These are phyloP conservation scores for Lactarius quietus DNA, from an alignment of 768 basidiomycete species.

Conservation along the genomic window DNA sequence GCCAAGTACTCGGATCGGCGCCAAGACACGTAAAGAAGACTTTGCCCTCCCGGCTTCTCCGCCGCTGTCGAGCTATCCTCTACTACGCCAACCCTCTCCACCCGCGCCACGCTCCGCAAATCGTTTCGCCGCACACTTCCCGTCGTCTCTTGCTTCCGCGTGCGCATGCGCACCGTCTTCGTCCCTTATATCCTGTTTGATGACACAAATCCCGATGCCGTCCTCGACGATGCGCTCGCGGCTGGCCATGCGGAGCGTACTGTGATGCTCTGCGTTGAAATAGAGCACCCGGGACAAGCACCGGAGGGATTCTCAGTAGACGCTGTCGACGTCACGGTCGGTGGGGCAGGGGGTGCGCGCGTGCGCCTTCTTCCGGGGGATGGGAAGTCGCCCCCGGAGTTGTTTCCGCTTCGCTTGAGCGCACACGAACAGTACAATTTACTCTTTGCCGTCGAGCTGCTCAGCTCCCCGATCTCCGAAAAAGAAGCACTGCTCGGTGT, in stretches of 20 bases:
- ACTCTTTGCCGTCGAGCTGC: slow-evolving; percentile 83
- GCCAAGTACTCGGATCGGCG: slow-evolving; percentile 69
- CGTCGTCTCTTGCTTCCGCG: slow-evolving; percentile 78
- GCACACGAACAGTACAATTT: slow-evolving; percentile 82
- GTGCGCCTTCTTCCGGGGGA: slow-evolving; percentile 50
- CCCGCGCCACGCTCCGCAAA: slow-evolving; percentile 73
- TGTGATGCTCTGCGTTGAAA: slow-evolving; percentile 85
- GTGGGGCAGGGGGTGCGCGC: slow-evolving; percentile 57
- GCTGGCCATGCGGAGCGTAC: slow-evolving; percentile 81
- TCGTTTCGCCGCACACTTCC: slow-evolving; percentile 78
- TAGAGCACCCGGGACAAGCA: slow-evolving; percentile 75
- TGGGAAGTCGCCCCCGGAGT: slow-evolving; percentile 37
- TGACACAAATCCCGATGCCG: slow-evolving; percentile 30
- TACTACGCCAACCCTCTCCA: slow-evolving; percentile 26
- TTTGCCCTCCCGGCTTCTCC: slow-evolving; percentile 56
- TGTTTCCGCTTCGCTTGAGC: slow-evolving; percentile 69
- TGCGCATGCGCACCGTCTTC: slow-evolving; percentile 93
- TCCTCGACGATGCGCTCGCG: slow-evolving; percentile 44
- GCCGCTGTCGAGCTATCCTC: slow-evolving; percentile 37
- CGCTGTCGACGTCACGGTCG: slow-evolving; percentile 65
- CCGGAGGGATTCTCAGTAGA: slow-evolving; percentile 72
- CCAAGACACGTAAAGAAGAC: slow-evolving; percentile 55
- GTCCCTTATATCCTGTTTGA: slow-evolving; percentile 77
- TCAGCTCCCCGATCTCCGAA: slow-evolving; percentile 57
- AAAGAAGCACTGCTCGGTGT: slow-evolving; percentile 41